Evolutionary conservation across 2,329 filamentous ascomycete species (phyloP), one percentile per base, ranked within the genome.

Genomic region (Monilinia vaccinii-corymbosi): DNA sequence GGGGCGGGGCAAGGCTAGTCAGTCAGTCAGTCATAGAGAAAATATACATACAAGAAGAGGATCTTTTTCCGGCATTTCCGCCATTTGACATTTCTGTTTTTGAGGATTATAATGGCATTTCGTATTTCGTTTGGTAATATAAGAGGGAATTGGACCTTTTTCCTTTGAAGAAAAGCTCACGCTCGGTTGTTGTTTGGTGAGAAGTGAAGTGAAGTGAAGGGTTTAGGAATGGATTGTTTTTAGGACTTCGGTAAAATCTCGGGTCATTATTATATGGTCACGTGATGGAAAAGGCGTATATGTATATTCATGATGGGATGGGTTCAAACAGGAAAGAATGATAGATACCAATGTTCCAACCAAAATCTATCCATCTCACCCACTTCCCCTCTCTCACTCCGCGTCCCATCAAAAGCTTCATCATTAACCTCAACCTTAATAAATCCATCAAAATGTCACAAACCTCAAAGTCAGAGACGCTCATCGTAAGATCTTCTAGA

Each of bases 11-110:
- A 44, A 48, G 21, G n/a, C 2, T 3, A 34, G 32, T 34, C 32
- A 9, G 9, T 34, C 32, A 11, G 13, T 36, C 34, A 36, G 34
- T 25, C 16, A 40, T 18, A 34, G 31, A 34, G 32, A 49, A 44
- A 32, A 18, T 25, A 60, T 63, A 32, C 73, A 69, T 72, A 79
- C 78, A 78, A 66, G 74, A 75, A 65, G 77, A 78, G 71, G 78
- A 78, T 73, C 77, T 77, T 69, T 77, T 77, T 69, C 73, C 72
- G 69, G 74, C 73, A 67, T 73, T 73, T 69, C 70, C 70, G 73
- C 76, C 78, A 79, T 79, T 74, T 71, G 78, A 79, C 78, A 81
- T 81, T 67, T 68, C 69, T 66, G 23, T 36, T 46, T 61, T 36
- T 25, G 64, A 16, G 18, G 32, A 46, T 67, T 58, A 68, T 51